Percentiles rank a stretch among this genome's conserved stretches.
phyloP scores from a whole-genome alignment of 768 basidiomycete species.

The Serendipita sp. region DNA sequence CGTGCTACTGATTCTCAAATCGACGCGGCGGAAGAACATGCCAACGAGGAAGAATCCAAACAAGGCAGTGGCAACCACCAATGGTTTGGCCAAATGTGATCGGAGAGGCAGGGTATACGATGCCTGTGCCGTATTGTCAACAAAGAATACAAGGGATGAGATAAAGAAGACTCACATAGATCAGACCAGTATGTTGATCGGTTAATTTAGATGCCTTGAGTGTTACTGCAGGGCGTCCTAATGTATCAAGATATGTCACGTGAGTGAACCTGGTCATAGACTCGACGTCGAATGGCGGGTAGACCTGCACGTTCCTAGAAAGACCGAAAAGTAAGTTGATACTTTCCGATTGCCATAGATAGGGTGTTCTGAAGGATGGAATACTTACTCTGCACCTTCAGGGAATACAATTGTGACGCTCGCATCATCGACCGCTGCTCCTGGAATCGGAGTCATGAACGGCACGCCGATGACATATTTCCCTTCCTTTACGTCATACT shows the following conservation, averaged over 20 bases:
- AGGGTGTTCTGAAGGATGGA: not conserved
- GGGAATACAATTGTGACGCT: slow-evolving; percentile 71
- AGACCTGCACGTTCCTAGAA: slow-evolving; percentile 58
- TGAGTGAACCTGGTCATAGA: slow-evolving; percentile 48
- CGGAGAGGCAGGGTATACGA: slow-evolving; percentile 68
- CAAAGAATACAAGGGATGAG: not conserved
- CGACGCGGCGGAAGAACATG: slow-evolving; percentile 33
- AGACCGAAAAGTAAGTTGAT: not conserved
- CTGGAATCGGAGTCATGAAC: slow-evolving; percentile 66
- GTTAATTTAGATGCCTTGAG: slow-evolving; percentile 62
- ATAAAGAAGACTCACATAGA: slow-evolving; percentile 49
- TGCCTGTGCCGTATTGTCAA: slow-evolving; percentile 35
- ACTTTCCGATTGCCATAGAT: too few relatives aligned
- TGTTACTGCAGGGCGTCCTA: slow-evolving; percentile 65
- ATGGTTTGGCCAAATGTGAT: slow-evolving; percentile 77
- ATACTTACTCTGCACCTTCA: slow-evolving; percentile 87
- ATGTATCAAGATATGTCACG: slow-evolving; percentile 75
- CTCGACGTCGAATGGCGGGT: slow-evolving; percentile 61
- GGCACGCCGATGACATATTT: slow-evolving; percentile 68
- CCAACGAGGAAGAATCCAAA: slow-evolving; percentile 44
- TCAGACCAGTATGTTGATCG: slow-evolving; percentile 57
- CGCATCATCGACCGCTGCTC: slow-evolving; percentile 65
- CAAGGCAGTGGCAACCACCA: slow-evolving; percentile 59
- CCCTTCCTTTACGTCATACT: slow-evolving; percentile 44
- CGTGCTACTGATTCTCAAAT: slow-evolving; percentile 26